These are phyloP conservation scores for Crucihimalaya himalaica DNA, from an alignment of 345 rosid genomes.

Conservation along the genomic window DNA sequence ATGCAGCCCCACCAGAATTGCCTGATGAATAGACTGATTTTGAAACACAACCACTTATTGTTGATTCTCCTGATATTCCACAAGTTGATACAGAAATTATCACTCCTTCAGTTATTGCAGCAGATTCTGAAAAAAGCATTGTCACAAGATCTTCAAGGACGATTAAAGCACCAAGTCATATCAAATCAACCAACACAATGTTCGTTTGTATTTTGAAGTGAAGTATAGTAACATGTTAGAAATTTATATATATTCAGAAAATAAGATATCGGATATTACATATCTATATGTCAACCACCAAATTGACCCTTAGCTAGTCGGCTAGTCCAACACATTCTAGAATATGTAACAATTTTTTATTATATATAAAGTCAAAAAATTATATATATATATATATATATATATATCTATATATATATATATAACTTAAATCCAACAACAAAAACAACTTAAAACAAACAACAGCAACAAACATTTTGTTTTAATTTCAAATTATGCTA, in stretches of 20 bases:
- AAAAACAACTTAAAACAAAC: not conserved
- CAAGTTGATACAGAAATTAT: no score
- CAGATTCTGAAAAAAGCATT: no score
- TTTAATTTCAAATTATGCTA: not conserved
- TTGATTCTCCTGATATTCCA: no score
- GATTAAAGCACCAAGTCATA: no score
- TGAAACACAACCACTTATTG: no score
- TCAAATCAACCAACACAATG: not conserved
- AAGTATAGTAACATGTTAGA: not conserved
- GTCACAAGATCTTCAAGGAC: no score
- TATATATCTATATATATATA: no score
- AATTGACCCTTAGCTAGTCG: not conserved
- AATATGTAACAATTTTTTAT: not conserved
- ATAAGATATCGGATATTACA: not conserved
- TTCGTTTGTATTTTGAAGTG: not conserved
- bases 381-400: no score
- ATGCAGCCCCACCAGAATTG: no score
- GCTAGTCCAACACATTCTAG: not conserved
- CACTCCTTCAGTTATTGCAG: no score
- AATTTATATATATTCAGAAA: not conserved
- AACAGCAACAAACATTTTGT: not conserved
- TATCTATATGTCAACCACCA: not conserved
- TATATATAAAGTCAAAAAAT: not conserved
- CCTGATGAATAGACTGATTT: no score
- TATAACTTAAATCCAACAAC: not conserved